Evolutionary conservation across 192 early-diverging fungal species (phyloP), one percentile per base, ranked within the genome.

Genomic region (Geranomyces variabilis): DNA sequence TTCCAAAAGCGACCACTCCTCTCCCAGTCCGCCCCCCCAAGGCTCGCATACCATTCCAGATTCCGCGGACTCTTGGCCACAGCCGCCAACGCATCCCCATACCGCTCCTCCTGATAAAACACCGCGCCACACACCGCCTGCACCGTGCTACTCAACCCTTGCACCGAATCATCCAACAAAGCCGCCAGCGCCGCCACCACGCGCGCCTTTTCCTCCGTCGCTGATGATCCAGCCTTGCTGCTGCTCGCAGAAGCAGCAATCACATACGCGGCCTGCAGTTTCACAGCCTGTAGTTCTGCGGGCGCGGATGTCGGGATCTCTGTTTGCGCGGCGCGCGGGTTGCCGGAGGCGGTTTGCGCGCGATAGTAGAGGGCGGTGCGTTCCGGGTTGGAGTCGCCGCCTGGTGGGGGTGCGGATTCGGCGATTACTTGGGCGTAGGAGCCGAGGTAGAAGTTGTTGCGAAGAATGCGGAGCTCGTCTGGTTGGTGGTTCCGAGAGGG

Each of bases 311-410:
- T 48, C 10, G 71, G 53, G 28, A 94, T 85, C 56, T 93, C 92
- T 62, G 79, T 73, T 21, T 92, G 77, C 24, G 92, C 89, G 60
- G 88, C 68, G 21, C 49, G 41, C 30, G 67, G 13, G 81, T 86
- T 84, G 55, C 92, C 87, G 72, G 90, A 93, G 45, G 90, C 92
- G 34, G 96, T 74, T 67, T 92, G 88, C 7, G 96, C 85, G 26
- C 95, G 90, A 77, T 91, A 90, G 51, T 93, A 83, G 15, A 91
- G 87, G 7, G 86, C 80, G 73, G 89, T 79, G 33, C 86, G 85
- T 65, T 93, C 88, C 8, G 63, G 29, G 58, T 65, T 45, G 12
- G 63, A 49, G 83, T 66, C 12, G 78, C 69, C 63, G 36, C 58
- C 61, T 65, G 47, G 63, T 71, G 79, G 61, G 78, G 36, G 36